Conservation (phyloP, 2,329 filamentous ascomycete species). For the Diaporthe citriasiana region DNA sequence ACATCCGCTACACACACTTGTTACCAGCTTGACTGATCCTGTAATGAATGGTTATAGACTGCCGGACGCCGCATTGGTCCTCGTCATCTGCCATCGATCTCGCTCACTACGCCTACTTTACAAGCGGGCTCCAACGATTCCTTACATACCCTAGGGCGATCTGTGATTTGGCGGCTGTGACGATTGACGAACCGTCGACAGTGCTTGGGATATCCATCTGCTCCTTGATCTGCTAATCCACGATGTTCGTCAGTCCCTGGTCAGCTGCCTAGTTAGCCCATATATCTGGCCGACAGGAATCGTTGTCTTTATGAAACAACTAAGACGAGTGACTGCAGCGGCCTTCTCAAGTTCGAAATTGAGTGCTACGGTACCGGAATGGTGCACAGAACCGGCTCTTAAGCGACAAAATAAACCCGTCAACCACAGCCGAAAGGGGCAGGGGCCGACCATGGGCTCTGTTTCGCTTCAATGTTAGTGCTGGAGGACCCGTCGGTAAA, state of each 20-base stretch:
- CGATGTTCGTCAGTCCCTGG: too few relatives aligned
- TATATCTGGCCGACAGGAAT: too few relatives aligned
- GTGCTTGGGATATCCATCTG: too few relatives aligned
- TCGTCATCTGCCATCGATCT: not conserved
- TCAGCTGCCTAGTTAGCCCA: too few relatives aligned
- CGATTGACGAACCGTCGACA: not conserved
- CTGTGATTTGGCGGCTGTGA: not conserved
- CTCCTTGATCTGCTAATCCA: too few relatives aligned
- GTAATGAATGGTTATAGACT: too few relatives aligned
- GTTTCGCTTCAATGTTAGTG: not conserved
- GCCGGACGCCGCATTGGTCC: not conserved
- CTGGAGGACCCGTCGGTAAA: constrained; percentile 5
- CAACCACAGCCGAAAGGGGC: not conserved
- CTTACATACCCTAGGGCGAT: not conserved
- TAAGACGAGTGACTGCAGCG: too few relatives aligned
- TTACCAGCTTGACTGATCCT: too few relatives aligned
- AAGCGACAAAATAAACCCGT: not conserved
- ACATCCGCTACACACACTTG: too few relatives aligned
- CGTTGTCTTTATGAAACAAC: too few relatives aligned
- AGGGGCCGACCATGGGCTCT: not conserved
- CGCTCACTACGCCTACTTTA: not conserved
- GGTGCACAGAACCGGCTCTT: not conserved
- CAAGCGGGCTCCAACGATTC: not conserved
- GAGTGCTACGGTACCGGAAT: not conserved
- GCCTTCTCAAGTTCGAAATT: not conserved